phyloP scores from a whole-genome alignment of 2,329 filamentous ascomycete species.

The Colletotrichum spaethianum region DNA sequence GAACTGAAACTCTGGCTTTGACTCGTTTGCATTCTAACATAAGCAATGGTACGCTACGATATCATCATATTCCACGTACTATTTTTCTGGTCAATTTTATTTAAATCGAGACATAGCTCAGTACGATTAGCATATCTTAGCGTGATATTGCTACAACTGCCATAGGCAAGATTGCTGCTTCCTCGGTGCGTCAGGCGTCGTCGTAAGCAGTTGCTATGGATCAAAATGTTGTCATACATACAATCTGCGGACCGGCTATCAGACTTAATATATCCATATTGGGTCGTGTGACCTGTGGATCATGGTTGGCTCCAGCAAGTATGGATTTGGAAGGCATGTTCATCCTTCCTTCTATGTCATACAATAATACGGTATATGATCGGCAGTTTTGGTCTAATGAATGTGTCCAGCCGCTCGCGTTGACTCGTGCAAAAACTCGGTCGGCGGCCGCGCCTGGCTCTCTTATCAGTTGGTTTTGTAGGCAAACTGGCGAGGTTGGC shows the following conservation, averaged over 20 bases:
- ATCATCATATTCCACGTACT: too few relatives aligned
- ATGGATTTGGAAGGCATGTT: neutral
- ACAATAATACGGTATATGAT: neutral
- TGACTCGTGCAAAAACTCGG: conserved; percentile 4
- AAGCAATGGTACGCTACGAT: too few relatives aligned
- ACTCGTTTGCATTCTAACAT: too few relatives aligned
- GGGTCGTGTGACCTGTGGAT: conserved; percentile 6
- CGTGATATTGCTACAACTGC: neutral
- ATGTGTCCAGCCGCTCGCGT: neutral
- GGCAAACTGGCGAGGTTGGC: too few relatives aligned
- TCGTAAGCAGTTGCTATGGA: neutral
- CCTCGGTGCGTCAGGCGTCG: neutral
- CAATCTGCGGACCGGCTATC: neutral
- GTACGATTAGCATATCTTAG: neutral
- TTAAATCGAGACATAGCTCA: too few relatives aligned
- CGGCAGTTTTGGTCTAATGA: neutral
- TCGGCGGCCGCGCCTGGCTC: too few relatives aligned
- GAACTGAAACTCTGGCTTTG: too few relatives aligned
- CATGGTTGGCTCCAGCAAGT: neutral
- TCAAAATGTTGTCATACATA: neutral
- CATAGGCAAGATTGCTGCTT: neutral
- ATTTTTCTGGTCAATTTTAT: too few relatives aligned
- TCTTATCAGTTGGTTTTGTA: neutral
- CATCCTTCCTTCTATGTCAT: neutral
- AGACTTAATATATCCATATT: neutral